These are phyloP conservation scores for Fraxinus baroniana DNA, from an alignment of 305 asterid genomes.

Conservation along the genomic window DNA sequence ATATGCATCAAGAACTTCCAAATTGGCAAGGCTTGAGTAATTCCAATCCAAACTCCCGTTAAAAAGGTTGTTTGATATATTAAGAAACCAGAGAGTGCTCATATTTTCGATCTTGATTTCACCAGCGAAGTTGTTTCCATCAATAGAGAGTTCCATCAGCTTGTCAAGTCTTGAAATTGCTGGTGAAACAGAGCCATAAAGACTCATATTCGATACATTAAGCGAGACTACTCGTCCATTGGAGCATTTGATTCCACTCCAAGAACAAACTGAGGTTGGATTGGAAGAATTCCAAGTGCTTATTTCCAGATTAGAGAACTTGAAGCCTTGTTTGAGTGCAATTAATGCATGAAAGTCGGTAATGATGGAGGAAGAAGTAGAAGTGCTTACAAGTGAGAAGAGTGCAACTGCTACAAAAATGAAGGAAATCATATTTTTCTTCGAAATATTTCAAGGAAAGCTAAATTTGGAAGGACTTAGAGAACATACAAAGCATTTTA, in stretches of 20 bases:
- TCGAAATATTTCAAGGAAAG: slow-evolving; percentile 37
- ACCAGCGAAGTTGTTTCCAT: slow-evolving; percentile 97
- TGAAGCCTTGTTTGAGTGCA: slow-evolving; percentile 57
- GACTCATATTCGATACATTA: slow-evolving; percentile 60
- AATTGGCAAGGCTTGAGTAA: slow-evolving; percentile 52
- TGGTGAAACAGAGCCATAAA: slow-evolving; percentile 72
- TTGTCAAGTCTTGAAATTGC: slow-evolving; percentile 58
- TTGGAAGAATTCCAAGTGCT: slow-evolving; percentile 61
- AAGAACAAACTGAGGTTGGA: slow-evolving; percentile 60
- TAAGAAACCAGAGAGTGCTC: slow-evolving; percentile 56
- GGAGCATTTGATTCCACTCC: slow-evolving; percentile 75
- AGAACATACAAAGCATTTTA: slow-evolving; percentile 39
- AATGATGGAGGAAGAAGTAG: slow-evolving; percentile 47
- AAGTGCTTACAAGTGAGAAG: slow-evolving; percentile 35
- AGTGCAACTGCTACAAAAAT: slow-evolving; percentile 35
- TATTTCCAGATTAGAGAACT: slow-evolving; percentile 34
- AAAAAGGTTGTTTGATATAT: slow-evolving; percentile 75
- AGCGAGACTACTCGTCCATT: slow-evolving; percentile 59
- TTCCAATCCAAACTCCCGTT: slow-evolving; percentile 72
- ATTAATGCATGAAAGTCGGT: slow-evolving; percentile 65
- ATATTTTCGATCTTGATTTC: slow-evolving; percentile 63
- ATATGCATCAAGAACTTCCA: slow-evolving; percentile 75
- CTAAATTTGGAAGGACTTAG: slow-evolving; percentile 44
- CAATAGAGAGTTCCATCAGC: slow-evolving; percentile 64
- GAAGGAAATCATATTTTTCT: slow-evolving; percentile 45